Base-by-base conservation (phyloP, 345 rosid genomes). In the Nasturtium officinale region DNA sequence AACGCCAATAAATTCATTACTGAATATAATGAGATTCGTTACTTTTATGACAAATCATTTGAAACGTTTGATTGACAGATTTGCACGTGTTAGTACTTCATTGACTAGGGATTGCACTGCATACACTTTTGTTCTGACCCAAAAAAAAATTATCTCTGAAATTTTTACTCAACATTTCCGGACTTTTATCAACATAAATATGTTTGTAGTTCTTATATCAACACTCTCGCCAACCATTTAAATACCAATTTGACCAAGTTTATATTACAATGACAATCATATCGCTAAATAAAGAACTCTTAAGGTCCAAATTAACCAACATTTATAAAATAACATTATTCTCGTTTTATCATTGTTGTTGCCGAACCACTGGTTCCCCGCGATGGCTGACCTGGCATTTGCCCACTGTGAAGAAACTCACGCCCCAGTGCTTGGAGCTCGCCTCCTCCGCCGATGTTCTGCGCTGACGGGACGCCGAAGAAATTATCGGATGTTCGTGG, bases 361-460 rank as follows among this genome's bases (percentile, higher is more conserved):
- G 60, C 67, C 30, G 71, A 47, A 57, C 67, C 67, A 77, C 67
- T 26, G 11, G 61, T 71, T 54, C 67, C 72, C n/a, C 55, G 7
- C 7, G 67, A 40, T 46, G 67, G 83, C n/a, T 82, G 80, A 6
- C 83, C 82, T 54, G 89, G 78, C 43, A 85, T 85, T 50, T 83
- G 86, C 38, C 92, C 81, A 3, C 75, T 54, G 32, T 83, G 83
- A 28, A 87, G 80, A 65, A 86, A 87, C 48, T 93, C 94, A 20
- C 86, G 81, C 1, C 90, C 89, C 78, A 89, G 69, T 2, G 91
- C 85, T 72, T 90, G 91, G 29, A 89, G 86, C 67, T 93, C 93
- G 2, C 91, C 84, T 21, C 87, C 74, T 16, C 85, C 73, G 0
- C 87, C 87, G 10, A 85, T 71, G 5, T 79, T 72, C 0, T 66